Percentiles rank a stretch among this genome's conserved stretches.
Conservation (phyloP, 1,284 basidiomycete genomes). For the Agroathelia rolfsii region DNA sequence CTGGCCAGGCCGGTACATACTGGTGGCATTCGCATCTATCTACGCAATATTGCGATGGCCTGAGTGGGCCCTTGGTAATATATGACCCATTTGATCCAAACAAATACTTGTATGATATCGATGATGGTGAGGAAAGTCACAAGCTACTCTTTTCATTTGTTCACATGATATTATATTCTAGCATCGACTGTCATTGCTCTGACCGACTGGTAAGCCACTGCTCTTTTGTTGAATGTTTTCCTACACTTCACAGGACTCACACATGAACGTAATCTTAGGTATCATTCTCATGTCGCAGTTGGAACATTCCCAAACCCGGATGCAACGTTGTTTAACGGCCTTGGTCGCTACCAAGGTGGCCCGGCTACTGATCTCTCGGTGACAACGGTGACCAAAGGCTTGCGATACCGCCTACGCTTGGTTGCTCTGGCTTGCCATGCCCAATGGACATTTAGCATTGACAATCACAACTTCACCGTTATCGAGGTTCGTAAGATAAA, state of each 20-base stretch:
- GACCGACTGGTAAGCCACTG: not conserved
- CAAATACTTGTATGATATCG: constrained; percentile 30
- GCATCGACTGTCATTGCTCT: constrained; percentile 8
- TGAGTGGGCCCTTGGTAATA: constrained; percentile 20
- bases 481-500: constrained; percentile 34
- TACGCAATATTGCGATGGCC: constrained; percentile 31
- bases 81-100: constrained; percentile 32
- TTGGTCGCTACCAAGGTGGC: constrained; percentile 27
- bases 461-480: constrained; percentile 34
- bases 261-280: constrained; percentile 11
- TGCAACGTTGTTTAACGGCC: constrained; percentile 22
- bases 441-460: constrained; percentile 33
- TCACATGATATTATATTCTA: too few relatives aligned
- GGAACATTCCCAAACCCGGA: constrained; percentile 22
- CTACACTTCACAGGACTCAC: not conserved
- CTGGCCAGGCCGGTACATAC: constrained; percentile 28
- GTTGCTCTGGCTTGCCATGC: constrained; percentile 40
- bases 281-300: constrained; percentile 19
- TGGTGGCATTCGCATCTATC: constrained; percentile 24
- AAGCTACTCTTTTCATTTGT: too few relatives aligned
- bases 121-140: constrained; percentile 25
- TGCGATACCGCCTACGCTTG: constrained; percentile 36
- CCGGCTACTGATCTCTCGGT: constrained; percentile 23
- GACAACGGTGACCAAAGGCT: constrained; percentile 24
- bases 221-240: constrained; percentile 2